These are phyloP conservation scores for Lipomyces yamadae DNA, from an alignment of 805 yeast species.

Conservation along the genomic window DNA sequence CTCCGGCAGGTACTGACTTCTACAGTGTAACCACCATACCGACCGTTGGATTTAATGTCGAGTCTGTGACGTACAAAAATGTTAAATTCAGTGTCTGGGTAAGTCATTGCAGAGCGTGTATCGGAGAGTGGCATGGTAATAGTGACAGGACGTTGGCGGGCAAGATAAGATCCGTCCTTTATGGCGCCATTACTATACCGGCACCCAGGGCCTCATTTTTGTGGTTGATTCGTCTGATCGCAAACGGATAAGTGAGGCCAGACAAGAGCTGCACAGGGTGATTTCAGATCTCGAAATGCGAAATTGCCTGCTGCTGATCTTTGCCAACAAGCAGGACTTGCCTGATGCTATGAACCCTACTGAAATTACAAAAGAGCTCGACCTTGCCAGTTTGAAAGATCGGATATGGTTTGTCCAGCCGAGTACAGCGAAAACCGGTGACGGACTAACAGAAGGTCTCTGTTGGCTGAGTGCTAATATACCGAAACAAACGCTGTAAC, in stretches of 20 bases:
- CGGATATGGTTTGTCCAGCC: conserved; percentile 99
- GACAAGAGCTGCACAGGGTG: conserved; percentile 98
- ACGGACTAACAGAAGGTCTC: conserved; percentile 96
- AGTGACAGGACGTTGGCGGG: conserved; percentile 91
- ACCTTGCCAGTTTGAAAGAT: conserved; percentile 95
- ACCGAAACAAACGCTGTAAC: conserved; percentile 56
- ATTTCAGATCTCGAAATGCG: conserved; percentile 97
- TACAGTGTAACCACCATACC: conserved; percentile 76
- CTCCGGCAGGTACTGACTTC: conserved; percentile 4
- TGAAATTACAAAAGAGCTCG: conserved; percentile 95
- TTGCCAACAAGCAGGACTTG: conserved; percentile 98
- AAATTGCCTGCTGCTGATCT: conserved; percentile 91
- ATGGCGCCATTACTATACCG: conserved; percentile 99
- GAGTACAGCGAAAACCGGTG: conserved; percentile 99
- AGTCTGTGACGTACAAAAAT: conserved; percentile 78
- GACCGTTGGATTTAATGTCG: conserved; percentile 71
- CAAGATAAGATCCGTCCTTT: conserved; percentile 98
- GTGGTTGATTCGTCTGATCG: conserved; percentile 98
- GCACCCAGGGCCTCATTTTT: conserved; percentile 97
- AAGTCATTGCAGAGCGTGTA: neutral
- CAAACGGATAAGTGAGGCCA: conserved; percentile 96
- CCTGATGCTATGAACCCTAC: conserved; percentile 99
- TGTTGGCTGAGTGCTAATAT: conserved; percentile 94
- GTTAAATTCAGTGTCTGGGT: conserved; percentile 82
- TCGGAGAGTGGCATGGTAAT: neutral